Conservation (phyloP, 177 flowering plant species). For the Telopea speciosissima region DNA sequence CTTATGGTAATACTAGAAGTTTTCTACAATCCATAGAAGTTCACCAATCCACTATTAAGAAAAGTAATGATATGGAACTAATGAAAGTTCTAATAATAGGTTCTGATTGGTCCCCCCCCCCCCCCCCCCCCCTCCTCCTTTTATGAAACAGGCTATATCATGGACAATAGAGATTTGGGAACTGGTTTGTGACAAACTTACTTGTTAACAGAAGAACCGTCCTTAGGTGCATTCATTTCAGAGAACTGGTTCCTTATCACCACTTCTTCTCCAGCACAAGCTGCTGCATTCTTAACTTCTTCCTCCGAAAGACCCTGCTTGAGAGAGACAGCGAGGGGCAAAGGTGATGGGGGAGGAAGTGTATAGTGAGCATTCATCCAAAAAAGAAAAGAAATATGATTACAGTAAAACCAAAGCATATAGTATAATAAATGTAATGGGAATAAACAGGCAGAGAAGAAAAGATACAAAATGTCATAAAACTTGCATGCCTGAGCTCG, state of each 20-base stretch:
- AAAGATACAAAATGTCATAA: slow-evolving; percentile 4
- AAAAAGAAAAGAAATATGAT: slow-evolving; percentile 7
- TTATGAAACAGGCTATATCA: background rate
- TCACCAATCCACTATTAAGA: too few relatives aligned
- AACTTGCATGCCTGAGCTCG: slow-evolving; percentile 63
- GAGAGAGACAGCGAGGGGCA: too few relatives aligned
- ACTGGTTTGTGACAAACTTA: slow-evolving; percentile 24
- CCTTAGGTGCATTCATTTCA: slow-evolving; percentile 98
- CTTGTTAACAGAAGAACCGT: slow-evolving; percentile 80
- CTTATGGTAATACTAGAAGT: too few relatives aligned
- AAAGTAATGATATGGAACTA: too few relatives aligned
- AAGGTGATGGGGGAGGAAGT: background rate
- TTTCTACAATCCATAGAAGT: too few relatives aligned
- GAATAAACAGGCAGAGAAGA: background rate
- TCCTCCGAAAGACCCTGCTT: slow-evolving; percentile 94
- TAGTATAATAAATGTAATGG: background rate
- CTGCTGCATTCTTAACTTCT: slow-evolving; percentile 95
- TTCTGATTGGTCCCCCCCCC: background rate
- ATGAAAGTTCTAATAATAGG: too few relatives aligned
- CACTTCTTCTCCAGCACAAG: slow-evolving; percentile 98
- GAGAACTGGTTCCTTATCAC: slow-evolving; percentile 86
- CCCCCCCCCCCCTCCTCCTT: too few relatives aligned
- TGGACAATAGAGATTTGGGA: background rate
- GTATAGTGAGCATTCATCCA: background rate
- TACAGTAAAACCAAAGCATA: background rate